Percentiles rank a stretch among this genome's conserved stretches.
Evolutionary conservation across 1,284 basidiomycete species (phyloP).

Genomic region (Hemileia vastatrix): DNA sequence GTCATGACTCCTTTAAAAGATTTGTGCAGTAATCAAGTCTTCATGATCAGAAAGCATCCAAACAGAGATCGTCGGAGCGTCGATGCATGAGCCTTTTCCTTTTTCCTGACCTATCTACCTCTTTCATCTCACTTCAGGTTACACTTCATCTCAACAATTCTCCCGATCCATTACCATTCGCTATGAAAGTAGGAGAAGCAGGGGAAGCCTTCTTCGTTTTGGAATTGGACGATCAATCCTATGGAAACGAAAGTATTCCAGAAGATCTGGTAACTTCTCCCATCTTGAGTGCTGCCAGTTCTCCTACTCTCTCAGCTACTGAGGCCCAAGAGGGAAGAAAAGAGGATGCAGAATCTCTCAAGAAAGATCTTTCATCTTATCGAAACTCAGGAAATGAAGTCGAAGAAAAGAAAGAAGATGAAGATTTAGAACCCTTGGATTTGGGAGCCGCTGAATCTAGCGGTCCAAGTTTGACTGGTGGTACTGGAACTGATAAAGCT

Average conservation of each 20-base stretch:
- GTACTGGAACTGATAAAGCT: conserved; percentile 21
- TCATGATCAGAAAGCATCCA: background rate
- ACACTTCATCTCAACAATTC: conserved; percentile 67
- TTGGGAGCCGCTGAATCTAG: conserved; percentile 22
- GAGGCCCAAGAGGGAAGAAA: conserved; percentile 3
- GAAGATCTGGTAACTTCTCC: conserved; percentile 88
- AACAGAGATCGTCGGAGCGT: conserved; percentile 2
- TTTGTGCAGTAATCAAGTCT: no score
- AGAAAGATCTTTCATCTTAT: no score
- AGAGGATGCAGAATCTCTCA: background rate
- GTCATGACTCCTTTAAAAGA: no score
- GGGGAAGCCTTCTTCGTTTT: conserved; percentile 99
- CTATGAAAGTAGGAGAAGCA: conserved; percentile 97
- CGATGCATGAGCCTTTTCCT: background rate
- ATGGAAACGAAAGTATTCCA: conserved; percentile 83
- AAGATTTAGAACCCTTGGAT: conserved; percentile 26
- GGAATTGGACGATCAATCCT: conserved; percentile 90
- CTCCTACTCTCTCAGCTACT: background rate
- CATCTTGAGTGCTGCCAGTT: conserved; percentile 19
- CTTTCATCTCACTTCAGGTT: conserved; percentile 51
- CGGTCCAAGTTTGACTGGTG: no score
- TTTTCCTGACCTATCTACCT: no score
- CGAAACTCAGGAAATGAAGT: background rate
- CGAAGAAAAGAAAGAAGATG: no score
- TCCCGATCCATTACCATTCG: conserved; percentile 64